Percentiles rank a stretch among this genome's conserved stretches.
Conservation (phyloP, 2,329 filamentous ascomycete species). For the Claviceps sp. region DNA sequence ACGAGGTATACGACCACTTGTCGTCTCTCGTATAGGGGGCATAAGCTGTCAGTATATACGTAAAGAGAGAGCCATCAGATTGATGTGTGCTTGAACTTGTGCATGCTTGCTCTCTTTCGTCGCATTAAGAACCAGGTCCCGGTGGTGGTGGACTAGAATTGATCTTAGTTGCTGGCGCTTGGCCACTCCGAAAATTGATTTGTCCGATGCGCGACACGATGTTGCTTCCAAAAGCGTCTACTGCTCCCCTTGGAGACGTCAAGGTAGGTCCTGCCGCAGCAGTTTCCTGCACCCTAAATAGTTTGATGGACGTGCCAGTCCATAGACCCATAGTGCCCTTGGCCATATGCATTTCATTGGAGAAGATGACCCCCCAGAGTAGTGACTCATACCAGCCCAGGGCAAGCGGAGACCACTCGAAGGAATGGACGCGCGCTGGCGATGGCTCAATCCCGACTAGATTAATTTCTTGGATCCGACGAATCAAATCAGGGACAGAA, state of each 20-base stretch:
- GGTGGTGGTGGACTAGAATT: conserved; percentile 7
- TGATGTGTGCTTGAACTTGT: not conserved
- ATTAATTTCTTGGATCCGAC: conserved; percentile 44
- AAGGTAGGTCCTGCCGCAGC: conserved; percentile 68
- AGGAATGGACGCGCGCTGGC: conserved; percentile 67
- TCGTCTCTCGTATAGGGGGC: not conserved
- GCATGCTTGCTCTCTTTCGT: not conserved
- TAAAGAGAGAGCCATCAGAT: not conserved
- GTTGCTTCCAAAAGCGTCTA: conserved; percentile 85
- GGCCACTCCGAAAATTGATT: conserved; percentile 51
- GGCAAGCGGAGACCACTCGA: conserved; percentile 84
- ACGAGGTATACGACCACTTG: not conserved
- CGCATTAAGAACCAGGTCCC: conserved; percentile 3
- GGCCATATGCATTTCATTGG: conserved; percentile 74
- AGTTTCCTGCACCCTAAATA: conserved; percentile 83
- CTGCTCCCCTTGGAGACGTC: conserved; percentile 74
- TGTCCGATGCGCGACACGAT: conserved; percentile 77
- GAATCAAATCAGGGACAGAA: conserved; percentile 32
- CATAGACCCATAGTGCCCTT: conserved; percentile 85
- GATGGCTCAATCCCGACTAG: conserved; percentile 63
- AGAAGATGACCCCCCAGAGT: conserved; percentile 87
- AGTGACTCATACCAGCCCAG: conserved; percentile 94
- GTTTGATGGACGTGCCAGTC: conserved; percentile 77
- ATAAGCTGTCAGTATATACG: not conserved
- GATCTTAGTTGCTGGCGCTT: conserved; percentile 10